phyloP scores from a whole-genome alignment of 768 basidiomycete species.

The Tricholomella constricta region DNA sequence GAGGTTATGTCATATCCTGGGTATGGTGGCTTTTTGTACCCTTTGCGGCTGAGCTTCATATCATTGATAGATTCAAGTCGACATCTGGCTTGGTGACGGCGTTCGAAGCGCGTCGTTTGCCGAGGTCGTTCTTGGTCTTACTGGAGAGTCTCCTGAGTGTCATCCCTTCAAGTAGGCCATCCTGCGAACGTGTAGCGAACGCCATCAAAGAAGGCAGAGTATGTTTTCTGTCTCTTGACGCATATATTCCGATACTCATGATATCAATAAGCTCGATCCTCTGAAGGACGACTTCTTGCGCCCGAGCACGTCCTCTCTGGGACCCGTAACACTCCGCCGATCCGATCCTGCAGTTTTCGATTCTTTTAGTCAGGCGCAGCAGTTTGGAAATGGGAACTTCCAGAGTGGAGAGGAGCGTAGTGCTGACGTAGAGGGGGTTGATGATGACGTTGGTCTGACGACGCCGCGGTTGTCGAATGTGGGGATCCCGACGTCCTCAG shows the following conservation, averaged over 20 bases:
- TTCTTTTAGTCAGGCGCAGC: background rate
- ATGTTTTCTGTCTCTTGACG: conserved; percentile 24
- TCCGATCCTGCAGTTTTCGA: conserved; percentile 5
- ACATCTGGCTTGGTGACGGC: conserved; percentile 49
- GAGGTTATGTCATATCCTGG: conserved; percentile 80
- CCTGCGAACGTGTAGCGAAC: conserved; percentile 67
- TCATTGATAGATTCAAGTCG: conserved; percentile 46
- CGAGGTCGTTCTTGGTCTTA: conserved; percentile 68
- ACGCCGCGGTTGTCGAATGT: conserved; percentile 2
- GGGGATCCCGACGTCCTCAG: background rate
- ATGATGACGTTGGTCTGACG: conserved; percentile 6
- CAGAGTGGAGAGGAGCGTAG: background rate
- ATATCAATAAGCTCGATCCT: conserved; percentile 18
- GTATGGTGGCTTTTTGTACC: conserved; percentile 35
- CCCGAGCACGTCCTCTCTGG: conserved; percentile 10
- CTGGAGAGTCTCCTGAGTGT: conserved; percentile 73
- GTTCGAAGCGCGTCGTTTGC: conserved; percentile 74
- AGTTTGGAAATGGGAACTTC: background rate
- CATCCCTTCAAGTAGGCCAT: conserved; percentile 61
- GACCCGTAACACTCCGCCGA: conserved; percentile 10
- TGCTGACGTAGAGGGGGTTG: background rate
- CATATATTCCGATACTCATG: background rate
- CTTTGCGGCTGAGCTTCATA: background rate
- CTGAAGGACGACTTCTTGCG: conserved; percentile 15
- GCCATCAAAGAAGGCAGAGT: conserved; percentile 77